Evolutionary conservation across 164 flowering plant genomes (phyloP).

Genomic region (Chimonanthus salicifolius): DNA sequence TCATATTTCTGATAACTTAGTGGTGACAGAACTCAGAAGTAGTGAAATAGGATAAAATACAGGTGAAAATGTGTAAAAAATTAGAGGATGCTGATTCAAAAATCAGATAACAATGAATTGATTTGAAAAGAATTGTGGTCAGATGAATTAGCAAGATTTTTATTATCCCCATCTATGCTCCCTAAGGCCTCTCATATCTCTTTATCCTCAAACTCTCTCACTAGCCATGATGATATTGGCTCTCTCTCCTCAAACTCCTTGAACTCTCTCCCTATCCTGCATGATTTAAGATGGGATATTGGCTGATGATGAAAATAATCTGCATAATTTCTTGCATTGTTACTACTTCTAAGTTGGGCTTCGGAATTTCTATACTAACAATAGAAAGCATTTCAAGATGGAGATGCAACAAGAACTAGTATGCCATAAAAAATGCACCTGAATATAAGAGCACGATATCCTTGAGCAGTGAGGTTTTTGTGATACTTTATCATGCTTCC

Average conservation of each 20-base stretch:
- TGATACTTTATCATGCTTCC: constrained; percentile 94
- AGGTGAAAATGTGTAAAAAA: background rate
- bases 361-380: background rate
- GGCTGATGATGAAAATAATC: background rate
- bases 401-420: background rate
- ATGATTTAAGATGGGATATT: background rate
- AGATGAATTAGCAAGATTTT: too few species aligned
- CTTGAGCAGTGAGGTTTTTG: constrained; percentile 65
- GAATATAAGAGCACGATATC: constrained; percentile 79
- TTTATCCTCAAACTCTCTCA: too few species aligned
- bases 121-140: too few species aligned
- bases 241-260: too few species aligned
- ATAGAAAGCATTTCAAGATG: background rate
- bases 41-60: background rate
- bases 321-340: background rate
- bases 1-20: background rate
- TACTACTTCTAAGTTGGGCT: background rate
- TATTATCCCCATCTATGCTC: too few species aligned
- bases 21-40: background rate
- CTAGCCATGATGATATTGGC: too few species aligned
- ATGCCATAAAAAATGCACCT: constrained; percentile 33
- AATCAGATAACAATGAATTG: background rate
- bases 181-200: too few species aligned
- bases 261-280: too few species aligned
- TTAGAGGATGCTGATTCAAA: background rate